Evolutionary conservation across 306 rosid genomes (phyloP).

Genomic region (Geum urbanum): DNA sequence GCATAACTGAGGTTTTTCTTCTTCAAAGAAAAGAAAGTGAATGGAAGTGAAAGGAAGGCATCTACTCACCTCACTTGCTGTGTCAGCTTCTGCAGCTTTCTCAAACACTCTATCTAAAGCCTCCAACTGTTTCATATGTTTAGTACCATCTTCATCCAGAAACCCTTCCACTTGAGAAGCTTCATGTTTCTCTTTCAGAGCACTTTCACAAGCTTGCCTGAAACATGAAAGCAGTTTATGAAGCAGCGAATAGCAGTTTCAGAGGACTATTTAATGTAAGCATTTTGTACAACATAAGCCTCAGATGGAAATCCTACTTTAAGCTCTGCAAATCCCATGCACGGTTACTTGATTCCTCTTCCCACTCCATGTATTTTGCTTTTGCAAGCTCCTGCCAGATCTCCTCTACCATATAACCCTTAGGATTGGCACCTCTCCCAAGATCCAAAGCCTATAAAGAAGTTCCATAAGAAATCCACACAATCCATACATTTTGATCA

Average conservation of each 20-base stretch:
- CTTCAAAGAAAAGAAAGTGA: background rate
- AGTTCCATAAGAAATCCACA: constrained; percentile 1
- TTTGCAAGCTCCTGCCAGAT: constrained; percentile 90
- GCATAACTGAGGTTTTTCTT: background rate
- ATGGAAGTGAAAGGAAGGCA: background rate
- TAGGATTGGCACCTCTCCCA: constrained; percentile 81
- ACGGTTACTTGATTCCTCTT: constrained; percentile 48
- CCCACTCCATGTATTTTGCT: constrained; percentile 91
- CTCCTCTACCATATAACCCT: constrained; percentile 78
- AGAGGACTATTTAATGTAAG: background rate
- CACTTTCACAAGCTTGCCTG: constrained; percentile 53
- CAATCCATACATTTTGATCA: background rate
- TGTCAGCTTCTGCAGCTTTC: constrained; percentile 58
- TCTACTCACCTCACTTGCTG: constrained; percentile 56
- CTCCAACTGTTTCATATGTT: constrained; percentile 45
- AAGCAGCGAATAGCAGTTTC: background rate
- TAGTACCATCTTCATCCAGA: constrained; percentile 41
- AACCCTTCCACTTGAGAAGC: constrained; percentile 50
- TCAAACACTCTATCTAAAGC: constrained; percentile 50
- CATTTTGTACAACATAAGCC: constrained; percentile 1
- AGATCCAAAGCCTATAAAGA: constrained; percentile 78
- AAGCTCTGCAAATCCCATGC: constrained; percentile 77
- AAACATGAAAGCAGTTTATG: constrained; percentile 11
- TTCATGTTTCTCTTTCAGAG: constrained; percentile 39
- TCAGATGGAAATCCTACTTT: constrained; percentile 38